Percentiles rank a stretch among this genome's conserved stretches.
Evolutionary conservation across 2,329 filamentous ascomycete genomes (phyloP).

Genomic region (Tolypocladium endophyticum): DNA sequence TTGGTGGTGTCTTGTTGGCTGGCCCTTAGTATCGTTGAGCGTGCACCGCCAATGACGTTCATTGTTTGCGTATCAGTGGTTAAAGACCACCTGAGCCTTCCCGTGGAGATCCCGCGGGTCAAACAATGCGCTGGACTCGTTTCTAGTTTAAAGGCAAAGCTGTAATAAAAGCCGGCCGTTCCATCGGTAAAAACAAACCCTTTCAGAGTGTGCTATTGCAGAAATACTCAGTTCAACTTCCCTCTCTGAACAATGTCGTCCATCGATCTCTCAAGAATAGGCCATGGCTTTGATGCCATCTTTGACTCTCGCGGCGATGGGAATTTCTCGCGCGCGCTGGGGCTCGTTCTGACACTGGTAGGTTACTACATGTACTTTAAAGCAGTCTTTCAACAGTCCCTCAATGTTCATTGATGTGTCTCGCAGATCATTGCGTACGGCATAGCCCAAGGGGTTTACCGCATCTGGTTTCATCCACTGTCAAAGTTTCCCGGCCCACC

Average conservation of each 20-base stretch:
- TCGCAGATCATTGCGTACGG: conserved; percentile 4
- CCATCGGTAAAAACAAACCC: not conserved
- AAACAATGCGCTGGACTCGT: not conserved
- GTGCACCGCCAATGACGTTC: not conserved
- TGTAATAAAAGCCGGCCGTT: not conserved
- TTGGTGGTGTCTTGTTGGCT: not conserved
- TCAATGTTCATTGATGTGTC: not conserved
- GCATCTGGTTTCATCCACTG: conserved; percentile 18
- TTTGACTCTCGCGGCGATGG: not conserved
- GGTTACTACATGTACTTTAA: too few species aligned
- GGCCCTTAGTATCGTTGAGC: too few species aligned
- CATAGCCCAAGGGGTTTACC: conserved; percentile 8
- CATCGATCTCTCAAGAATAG: not conserved
- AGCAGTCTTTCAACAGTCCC: too few species aligned
- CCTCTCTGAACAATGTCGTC: not conserved
- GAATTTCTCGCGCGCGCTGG: not conserved
- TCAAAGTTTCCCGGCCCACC: conserved; percentile 17
- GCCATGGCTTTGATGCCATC: not conserved
- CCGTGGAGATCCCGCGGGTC: not conserved
- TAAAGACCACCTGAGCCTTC: not conserved
- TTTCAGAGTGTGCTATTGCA: not conserved
- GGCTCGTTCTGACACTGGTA: not conserved
- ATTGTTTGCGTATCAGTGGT: not conserved
- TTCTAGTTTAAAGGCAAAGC: not conserved
- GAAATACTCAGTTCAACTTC: not conserved